phyloP scores from a whole-genome alignment of 495 filamentous ascomycete genomes.

The Talaromyces thailandensis region DNA sequence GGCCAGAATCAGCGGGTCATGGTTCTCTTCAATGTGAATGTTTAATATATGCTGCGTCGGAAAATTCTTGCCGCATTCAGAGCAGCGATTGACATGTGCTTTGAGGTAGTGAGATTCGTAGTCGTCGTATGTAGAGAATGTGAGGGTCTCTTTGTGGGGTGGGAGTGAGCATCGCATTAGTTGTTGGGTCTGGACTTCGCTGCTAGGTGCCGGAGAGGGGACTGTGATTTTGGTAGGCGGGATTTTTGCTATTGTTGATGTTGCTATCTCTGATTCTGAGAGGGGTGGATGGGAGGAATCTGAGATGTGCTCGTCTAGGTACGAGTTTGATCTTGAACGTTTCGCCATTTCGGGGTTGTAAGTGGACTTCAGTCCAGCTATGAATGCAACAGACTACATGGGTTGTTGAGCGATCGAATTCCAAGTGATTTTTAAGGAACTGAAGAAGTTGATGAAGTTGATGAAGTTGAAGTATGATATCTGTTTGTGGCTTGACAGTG shows the following conservation, averaged over 20 bases:
- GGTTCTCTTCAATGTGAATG: slow-evolving; percentile 86
- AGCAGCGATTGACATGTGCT: slow-evolving; percentile 74
- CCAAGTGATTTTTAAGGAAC: too few relatives aligned
- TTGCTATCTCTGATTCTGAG: not conserved
- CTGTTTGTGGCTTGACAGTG: not conserved
- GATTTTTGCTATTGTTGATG: not conserved
- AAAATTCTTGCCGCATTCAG: slow-evolving; percentile 72
- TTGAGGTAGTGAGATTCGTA: slow-evolving; percentile 84
- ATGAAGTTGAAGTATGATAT: not conserved
- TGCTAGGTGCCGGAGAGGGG: not conserved
- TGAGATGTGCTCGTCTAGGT: not conserved
- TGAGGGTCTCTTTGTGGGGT: slow-evolving; percentile 58
- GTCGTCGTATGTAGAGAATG: slow-evolving; percentile 67
- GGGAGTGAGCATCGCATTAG: slow-evolving; percentile 74
- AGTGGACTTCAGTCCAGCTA: not conserved
- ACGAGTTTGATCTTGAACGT: slow-evolving; percentile 46
- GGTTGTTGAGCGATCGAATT: not conserved
- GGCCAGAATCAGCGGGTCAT: slow-evolving; percentile 71
- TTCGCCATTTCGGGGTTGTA: slow-evolving; percentile 42
- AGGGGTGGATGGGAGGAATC: not conserved
- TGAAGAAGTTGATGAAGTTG: not conserved
- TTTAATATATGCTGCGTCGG: slow-evolving; percentile 61
- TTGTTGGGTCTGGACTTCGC: not conserved
- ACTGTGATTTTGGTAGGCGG: slow-evolving; percentile 5
- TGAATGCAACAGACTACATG: not conserved